Percentiles rank a stretch among this genome's conserved stretches.
phyloP scores from a whole-genome alignment of 441 rosid species.

The Brassica balearica region DNA sequence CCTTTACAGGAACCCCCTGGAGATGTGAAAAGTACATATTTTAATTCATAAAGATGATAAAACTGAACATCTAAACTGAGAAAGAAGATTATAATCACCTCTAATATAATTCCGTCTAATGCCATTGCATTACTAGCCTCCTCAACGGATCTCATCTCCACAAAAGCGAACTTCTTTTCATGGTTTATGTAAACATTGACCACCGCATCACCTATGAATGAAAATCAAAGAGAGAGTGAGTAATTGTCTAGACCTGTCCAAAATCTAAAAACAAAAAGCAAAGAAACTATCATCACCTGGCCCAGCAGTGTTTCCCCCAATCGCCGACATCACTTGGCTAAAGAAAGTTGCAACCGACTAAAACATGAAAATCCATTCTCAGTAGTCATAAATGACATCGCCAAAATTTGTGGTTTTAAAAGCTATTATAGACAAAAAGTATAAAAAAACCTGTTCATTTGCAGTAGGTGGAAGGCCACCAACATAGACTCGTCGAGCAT shows the following conservation, averaged over 20 bases:
- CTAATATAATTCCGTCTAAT: slow-evolving; percentile 91
- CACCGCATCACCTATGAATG: slow-evolving; percentile 91
- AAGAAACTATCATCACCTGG: slow-evolving; percentile 58
- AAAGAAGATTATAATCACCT: slow-evolving; percentile 52
- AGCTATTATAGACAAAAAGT: slow-evolving; percentile 3
- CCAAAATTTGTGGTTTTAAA: background rate
- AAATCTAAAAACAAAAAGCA: background rate
- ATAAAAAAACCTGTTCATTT: slow-evolving; percentile 80
- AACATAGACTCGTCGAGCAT: slow-evolving; percentile 97
- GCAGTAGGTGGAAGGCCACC: slow-evolving; percentile 98
- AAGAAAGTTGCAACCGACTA: slow-evolving; percentile 92
- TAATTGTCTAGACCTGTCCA: background rate
- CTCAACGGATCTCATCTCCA: slow-evolving; percentile 99
- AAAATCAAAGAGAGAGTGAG: slow-evolving; percentile 22
- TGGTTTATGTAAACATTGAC: slow-evolving; percentile 98
- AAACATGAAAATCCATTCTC: slow-evolving; percentile 29
- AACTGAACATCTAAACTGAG: background rate
- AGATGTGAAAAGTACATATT: background rate
- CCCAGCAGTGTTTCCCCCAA: slow-evolving; percentile 97
- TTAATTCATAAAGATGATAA: background rate
- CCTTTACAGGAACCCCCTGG: slow-evolving; percentile 93
- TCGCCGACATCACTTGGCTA: slow-evolving; percentile 95
- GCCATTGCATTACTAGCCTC: slow-evolving; percentile 99
- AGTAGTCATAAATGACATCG: slow-evolving; percentile 21
- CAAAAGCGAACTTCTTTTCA: slow-evolving; percentile 99